Base-by-base conservation (phyloP, 2,329 filamentous ascomycete species). In the Pestalotiopsis sp. region DNA sequence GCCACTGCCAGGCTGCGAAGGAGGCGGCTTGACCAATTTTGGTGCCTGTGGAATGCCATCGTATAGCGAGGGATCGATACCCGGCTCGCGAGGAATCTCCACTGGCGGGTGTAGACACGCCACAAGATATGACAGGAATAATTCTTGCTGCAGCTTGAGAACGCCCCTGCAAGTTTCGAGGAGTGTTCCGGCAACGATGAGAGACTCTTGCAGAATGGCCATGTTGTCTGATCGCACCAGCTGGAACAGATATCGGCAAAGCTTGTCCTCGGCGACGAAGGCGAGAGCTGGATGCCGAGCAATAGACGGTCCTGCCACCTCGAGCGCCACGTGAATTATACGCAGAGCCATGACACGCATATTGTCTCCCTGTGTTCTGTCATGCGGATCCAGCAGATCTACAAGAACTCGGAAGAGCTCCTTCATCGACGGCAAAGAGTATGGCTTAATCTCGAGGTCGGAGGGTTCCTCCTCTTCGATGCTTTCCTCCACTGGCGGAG, bases 321-420 rank as follows among this genome's bases (percentile, higher is more conserved):
- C 96, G 25, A 99, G 87, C 1, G 96, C 96, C 59, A 99, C 96
- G 79, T 99, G 96, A 67, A 99, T 96, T 72, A 99, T 98, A 58
- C 96, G 90, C 72, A 99, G 83, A 20, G 96, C 96, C 95, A 99
- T 99, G 56, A 99, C 94, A 74, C 95, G 90, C 92, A 98, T 96
- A 1, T 93, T 92, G 77, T 99, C 96, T 2, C 94, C 97, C 79
- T 98, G 93, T 74, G 95, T 93, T 66, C 90, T 91, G 80, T 98
- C 95, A 76, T 97, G 93, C 1, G 97, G 96, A 77, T 99, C 94
- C 31, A 99, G 83, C 17, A 99, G 90, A 78, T 97, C 95, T 59
- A 98, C 95, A 31, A 99, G 84, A 57, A 98, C 96, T 66, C 96
- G 87, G 78, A 99, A 97, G 0, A 99, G 87, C 78, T 99, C 97